Evolutionary conservation across 2,329 filamentous ascomycete genomes (phyloP), one percentile per base, ranked within the genome.

Genomic region (Coniochaeta ligniaria): DNA sequence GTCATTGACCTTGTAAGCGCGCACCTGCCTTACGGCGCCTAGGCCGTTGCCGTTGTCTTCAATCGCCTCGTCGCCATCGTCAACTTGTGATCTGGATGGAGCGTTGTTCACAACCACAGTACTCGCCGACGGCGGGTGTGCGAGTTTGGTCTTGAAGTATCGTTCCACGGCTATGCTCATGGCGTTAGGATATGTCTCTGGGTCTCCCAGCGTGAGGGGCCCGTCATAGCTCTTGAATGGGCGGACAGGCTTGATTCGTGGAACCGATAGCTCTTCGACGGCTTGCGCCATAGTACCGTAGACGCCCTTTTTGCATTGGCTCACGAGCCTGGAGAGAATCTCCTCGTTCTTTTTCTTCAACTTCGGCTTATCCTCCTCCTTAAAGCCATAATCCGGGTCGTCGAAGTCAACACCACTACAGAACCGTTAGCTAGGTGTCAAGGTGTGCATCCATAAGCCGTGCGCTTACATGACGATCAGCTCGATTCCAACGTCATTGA

Each of bases 271-370:
- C 70, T 95, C 89, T 52, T 89, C 84, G 59, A 97, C 85, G 3
- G 93, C 95, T 74, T 96, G 89, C 14, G 87, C 89, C 57, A 96
- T 84, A 5, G 93, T 96, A n/a, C 90, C 94, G 67, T 89, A 92
- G 2, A 84, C 76, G 33, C 90, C 92, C 59, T 87, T 77, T 26
- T 76, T 74, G 68, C 90, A 94, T 55, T 83, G 80, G 9, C 90
- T 83, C 3, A 84, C 83, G 8, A 98, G 78, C 2, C 76, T 71
- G 63, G 79, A 84, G 20, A 98, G 77, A 0, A 87, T 76, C 1
- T 73, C 71, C 71, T 99, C 95, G 67, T 96, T 97, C 55, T 81
- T 75, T n/a, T 75, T 76, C 80, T 98, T 98, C 58, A 74, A 71
- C 0, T 72, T 65, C 20, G 87, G 77, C 71, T 99, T 99, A 65